Evolutionary conservation across 2,329 filamentous ascomycete species (phyloP).

Genomic region (Clarireedia hainanense): DNA sequence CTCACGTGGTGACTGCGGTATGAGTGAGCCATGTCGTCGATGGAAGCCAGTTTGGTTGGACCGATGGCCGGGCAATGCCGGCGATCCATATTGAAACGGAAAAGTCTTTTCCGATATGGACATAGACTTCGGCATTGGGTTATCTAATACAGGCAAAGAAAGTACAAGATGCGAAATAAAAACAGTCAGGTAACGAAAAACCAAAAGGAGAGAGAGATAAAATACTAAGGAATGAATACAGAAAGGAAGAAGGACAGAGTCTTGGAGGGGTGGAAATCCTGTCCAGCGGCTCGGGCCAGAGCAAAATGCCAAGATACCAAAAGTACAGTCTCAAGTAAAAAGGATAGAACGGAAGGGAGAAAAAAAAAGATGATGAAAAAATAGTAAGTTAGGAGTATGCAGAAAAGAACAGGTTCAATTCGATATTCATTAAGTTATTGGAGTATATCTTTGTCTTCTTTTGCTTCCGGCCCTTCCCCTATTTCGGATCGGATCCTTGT

Average conservation of each 20-base stretch:
- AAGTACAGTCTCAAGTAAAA: too few relatives aligned
- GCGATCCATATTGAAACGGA: neutral
- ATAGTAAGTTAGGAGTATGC: neutral
- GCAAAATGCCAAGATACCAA: neutral
- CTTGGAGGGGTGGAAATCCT: neutral
- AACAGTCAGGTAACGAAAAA: neutral
- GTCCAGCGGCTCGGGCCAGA: neutral
- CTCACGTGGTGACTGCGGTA: slow-evolving; percentile 2
- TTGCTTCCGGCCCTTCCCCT: too few relatives aligned
- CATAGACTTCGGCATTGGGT: neutral
- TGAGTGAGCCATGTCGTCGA: slow-evolving; percentile 1
- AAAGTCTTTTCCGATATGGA: neutral
- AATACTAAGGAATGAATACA: neutral
- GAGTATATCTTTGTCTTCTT: too few relatives aligned
- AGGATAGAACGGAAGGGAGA: neutral
- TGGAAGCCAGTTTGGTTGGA: neutral
- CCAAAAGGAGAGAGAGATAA: neutral
- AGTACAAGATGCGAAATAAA: neutral
- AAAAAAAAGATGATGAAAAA: neutral
- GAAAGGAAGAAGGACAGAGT: neutral
- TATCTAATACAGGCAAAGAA: neutral
- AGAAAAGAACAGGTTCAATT: neutral
- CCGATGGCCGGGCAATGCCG: neutral
- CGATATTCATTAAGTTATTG: too few relatives aligned
- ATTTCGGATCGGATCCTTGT: too few relatives aligned